A percentile compares a stretch with the other conserved stretches of the same genome.
These are phyloP conservation scores for Rhodotorula taiwanensis DNA, from an alignment of 768 basidiomycete species.

Conservation along the genomic window DNA sequence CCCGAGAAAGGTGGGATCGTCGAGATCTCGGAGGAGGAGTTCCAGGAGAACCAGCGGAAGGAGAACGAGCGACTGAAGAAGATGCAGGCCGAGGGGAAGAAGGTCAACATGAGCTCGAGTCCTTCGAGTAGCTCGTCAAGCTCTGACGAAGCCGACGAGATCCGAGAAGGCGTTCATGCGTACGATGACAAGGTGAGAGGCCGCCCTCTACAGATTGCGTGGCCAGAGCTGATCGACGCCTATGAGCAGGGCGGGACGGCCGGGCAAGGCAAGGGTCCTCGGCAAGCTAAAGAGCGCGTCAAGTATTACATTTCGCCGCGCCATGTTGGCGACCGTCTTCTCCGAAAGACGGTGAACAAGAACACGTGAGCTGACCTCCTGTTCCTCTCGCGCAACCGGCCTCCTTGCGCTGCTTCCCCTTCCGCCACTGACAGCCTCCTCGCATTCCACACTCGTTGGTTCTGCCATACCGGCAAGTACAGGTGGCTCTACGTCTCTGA, in stretches of 20 bases:
- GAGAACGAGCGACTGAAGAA: constrained; percentile 33
- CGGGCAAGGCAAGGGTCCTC: constrained; percentile 37
- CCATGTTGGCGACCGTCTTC: constrained; percentile 43
- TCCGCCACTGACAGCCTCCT: background rate
- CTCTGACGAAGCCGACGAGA: constrained; percentile 23
- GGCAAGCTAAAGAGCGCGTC: constrained; percentile 39
- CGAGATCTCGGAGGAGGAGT: constrained; percentile 39
- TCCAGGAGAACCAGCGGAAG: constrained; percentile 37
- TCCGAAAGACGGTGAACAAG: constrained; percentile 44
- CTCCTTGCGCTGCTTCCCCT: background rate
- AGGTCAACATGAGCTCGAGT: constrained; percentile 7
- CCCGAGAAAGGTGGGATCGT: constrained; percentile 43
- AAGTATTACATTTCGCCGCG: constrained; percentile 39
- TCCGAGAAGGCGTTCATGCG: constrained; percentile 8
- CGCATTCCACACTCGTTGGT: constrained; percentile 8
- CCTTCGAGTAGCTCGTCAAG: constrained; percentile 9
- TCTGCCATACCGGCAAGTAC: constrained; percentile 38
- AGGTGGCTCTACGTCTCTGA: constrained; percentile 32
- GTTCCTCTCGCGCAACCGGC: no score
- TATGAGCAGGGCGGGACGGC: constrained; percentile 43
- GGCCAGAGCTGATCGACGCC: no score
- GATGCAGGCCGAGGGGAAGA: constrained; percentile 11
- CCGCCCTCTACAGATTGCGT: constrained; percentile 17
- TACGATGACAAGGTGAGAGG: constrained; percentile 34
- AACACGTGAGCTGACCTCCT: constrained; percentile 25